Percentiles rank a stretch among this genome's conserved stretches.
phyloP scores from a whole-genome alignment of 768 basidiomycete species.

The Suillus ampliporus region DNA sequence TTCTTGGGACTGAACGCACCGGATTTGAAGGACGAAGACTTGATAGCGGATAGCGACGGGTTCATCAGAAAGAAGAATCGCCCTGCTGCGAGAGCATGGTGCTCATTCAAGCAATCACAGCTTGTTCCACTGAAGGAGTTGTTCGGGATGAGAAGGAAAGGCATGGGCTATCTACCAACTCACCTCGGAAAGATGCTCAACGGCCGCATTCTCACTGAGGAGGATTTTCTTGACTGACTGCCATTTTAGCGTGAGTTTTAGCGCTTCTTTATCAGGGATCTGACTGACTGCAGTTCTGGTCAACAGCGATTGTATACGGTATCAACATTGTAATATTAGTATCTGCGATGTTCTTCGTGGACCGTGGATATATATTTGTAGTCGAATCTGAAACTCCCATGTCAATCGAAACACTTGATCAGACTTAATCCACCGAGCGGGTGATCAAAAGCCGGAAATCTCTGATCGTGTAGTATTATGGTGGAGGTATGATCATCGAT shows the following conservation, averaged over 20 bases:
- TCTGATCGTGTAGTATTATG: no score
- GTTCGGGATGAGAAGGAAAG: slow-evolving; percentile 45
- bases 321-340: background rate
- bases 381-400: background rate
- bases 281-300: background rate
- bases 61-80: slow-evolving; percentile 26
- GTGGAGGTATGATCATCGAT: no score
- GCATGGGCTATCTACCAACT: slow-evolving; percentile 41
- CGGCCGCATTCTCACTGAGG: slow-evolving; percentile 27
- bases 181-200: slow-evolving; percentile 48
- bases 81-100: slow-evolving; percentile 7
- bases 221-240: slow-evolving; percentile 27
- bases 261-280: background rate
- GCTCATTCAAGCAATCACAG: slow-evolving; percentile 16
- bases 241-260: background rate
- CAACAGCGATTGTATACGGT: background rate
- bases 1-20: slow-evolving; percentile 32
- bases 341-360: background rate
- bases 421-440: background rate
- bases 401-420: background rate
- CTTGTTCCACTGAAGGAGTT: slow-evolving; percentile 36
- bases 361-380: background rate
- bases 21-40: slow-evolving; percentile 18
- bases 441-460: no score
- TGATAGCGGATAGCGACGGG: slow-evolving; percentile 23